Percentiles rank a stretch among this genome's conserved stretches.
phyloP scores from a whole-genome alignment of 129 eudicot species.

The Logfia minima region DNA sequence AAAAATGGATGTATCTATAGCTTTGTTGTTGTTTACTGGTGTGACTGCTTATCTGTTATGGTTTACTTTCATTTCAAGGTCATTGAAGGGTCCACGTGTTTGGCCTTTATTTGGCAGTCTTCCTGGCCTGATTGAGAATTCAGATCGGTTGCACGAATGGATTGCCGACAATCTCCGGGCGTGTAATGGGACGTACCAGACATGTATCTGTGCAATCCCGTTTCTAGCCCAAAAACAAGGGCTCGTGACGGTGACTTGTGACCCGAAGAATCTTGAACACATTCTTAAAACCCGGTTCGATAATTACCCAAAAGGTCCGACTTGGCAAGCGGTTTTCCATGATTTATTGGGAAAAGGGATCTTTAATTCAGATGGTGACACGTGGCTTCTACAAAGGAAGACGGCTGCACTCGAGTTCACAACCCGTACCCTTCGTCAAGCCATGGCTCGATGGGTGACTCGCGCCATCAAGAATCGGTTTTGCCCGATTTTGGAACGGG shows the following conservation, averaged over 20 bases:
- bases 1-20: conserved; percentile 54
- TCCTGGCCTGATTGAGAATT: conserved; percentile 74
- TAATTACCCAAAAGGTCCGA: conserved; percentile 87
- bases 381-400: conserved; percentile 82
- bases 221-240: conserved; percentile 81
- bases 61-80: conserved; percentile 78
- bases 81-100: conserved; percentile 85
- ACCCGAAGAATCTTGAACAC: conserved; percentile 82
- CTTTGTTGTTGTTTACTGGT: conserved; percentile 55
- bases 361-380: conserved; percentile 85
- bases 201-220: conserved; percentile 85
- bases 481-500: conserved; percentile 62
- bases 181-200: conserved; percentile 90
- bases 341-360: conserved; percentile 78
- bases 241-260: conserved; percentile 85
- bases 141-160: conserved; percentile 82
- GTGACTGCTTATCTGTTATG: conserved; percentile 67
- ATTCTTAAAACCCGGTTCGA: conserved; percentile 71
- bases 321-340: conserved; percentile 92
- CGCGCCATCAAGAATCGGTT: conserved; percentile 73
- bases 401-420: conserved; percentile 92
- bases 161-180: conserved; percentile 83
- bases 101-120: conserved; percentile 88
- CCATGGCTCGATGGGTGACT: conserved; percentile 92
- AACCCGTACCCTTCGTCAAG: conserved; percentile 77